These are phyloP conservation scores for Gynochthodes officinalis DNA, from an alignment of 257 asterid genomes.

Conservation along the genomic window DNA sequence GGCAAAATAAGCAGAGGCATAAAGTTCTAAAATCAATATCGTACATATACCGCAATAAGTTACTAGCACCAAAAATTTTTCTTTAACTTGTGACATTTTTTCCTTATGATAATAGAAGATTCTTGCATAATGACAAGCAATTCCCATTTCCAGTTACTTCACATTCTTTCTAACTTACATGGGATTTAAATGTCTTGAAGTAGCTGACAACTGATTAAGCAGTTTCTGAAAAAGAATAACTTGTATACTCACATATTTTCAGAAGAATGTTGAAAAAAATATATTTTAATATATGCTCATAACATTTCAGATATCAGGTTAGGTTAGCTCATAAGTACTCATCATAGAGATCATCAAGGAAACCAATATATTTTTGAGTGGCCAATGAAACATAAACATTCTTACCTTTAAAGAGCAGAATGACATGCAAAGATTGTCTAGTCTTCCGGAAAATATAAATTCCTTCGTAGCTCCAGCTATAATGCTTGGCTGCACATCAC, in stretches of 20 bases:
- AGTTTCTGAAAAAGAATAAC: neutral
- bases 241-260: no score
- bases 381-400: neutral
- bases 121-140: no score
- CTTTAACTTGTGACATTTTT: no score
- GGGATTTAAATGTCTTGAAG: neutral
- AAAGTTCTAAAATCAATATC: no score
- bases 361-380: neutral
- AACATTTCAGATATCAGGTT: neutral
- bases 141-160: no score
- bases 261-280: no score
- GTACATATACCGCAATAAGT: no score
- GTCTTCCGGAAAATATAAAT: constrained; percentile 88
- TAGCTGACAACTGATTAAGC: neutral
- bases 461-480: constrained; percentile 91
- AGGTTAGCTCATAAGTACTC: neutral
- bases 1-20: no score
- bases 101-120: no score
- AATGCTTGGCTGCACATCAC: constrained; percentile 87
- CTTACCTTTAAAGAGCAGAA: constrained; percentile 87
- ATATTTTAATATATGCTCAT: neutral
- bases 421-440: constrained; percentile 96
- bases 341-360: neutral
- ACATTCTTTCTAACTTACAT: no score
- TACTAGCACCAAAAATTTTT: no score